Evolutionary conservation across 2,329 filamentous ascomycete genomes (phyloP), one percentile per base, ranked within the genome.

Genomic region (Beauveria brongniartii): DNA sequence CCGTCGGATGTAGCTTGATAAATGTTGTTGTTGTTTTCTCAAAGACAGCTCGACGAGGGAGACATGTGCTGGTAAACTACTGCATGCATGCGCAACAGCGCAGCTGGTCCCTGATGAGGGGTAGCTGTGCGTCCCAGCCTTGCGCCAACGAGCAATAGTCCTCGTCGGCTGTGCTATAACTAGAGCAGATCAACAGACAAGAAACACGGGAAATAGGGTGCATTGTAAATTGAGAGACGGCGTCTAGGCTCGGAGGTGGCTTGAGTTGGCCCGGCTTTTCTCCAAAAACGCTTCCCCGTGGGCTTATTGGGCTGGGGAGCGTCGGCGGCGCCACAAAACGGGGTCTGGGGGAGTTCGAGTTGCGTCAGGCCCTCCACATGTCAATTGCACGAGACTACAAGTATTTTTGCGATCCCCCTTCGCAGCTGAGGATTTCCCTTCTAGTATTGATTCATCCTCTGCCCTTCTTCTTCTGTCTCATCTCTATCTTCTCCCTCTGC

Each of bases 311-410:
- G 20, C 46, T 48, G 55, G 55, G 55, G 55, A 57, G 44, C 55
- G 43, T 50, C 55, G 55, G 55, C 55, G 55, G 44, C 55, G 41
- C 55, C 46, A 57, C 20, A 46, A 51, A 51, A 52, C 9, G 48
- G 57, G 50, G 57, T 57, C 55, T 50, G 48, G 57, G 50, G 48
- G 48, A 53, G 48, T 40, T 40, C 18, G 22, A 46, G 57, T 34
- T 61, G 59, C 59, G 59, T 56, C 59, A 61, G 59, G 34, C 16
- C 51, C 59, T 61, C 59, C 59, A 61, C 59, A 61, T 61, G 59
- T 20, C 16, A 55, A 55, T 24, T 34, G 28, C 55, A 57, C 44
- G 55, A 57, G 44, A 57, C 44, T 48, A 56, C 53, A 55, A 56
- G 40, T 54, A 55, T 64, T 62, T 61, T 64, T 62, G 26, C 48